Base-by-base conservation (phyloP, 257 asterid species). In the Coffea canephora region DNA sequence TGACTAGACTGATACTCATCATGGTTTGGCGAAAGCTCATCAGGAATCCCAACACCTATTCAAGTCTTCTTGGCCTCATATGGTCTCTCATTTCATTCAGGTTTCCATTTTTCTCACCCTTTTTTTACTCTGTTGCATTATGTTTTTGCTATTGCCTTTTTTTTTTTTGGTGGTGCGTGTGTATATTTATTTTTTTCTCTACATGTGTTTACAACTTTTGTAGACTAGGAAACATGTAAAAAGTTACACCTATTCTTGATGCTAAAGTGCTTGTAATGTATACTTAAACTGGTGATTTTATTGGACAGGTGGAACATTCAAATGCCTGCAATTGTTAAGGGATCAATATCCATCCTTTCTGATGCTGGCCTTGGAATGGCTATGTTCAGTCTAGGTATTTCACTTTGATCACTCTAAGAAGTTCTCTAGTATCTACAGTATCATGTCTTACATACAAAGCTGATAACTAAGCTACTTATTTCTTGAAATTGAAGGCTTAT, bases 351-450 rank as follows among this genome's bases (percentile, higher is more conserved):
- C 13, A 91, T 95, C 54, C 82, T 95, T 77, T 93, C 99, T 3
- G 99, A 95, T 83, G 98, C 98, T 27, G 99, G 99, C 31, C 95
- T 93, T 76, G 99, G 99, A 79, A 95, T 95, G 98, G 99, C 98
- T 67, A 93, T 95, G 98, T 95, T 93, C 83, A 95, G 98, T 83
- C 87, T 93, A 84, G 97, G 97, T 91, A 88, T 39, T 4, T 43
- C 16, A 18, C 14, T 39, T 59, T 61, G 41, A 45, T 41, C 71
- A 15, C 46, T 19, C 43, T 16, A 48, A 78, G 25, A 4, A 10
- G 13, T 34, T 18, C 45, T 61, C 5, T 8, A 9, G 5, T 78
- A 31, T 64, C 43, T 39, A 80, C 21, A 25, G 9, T 19, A 50
- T 10, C 31, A 13, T 5, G 25, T 49, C 27, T 50, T 15, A 4